These are phyloP conservation scores for Rubus parviflorus DNA, from an alignment of 306 rosid species.

Conservation along the genomic window DNA sequence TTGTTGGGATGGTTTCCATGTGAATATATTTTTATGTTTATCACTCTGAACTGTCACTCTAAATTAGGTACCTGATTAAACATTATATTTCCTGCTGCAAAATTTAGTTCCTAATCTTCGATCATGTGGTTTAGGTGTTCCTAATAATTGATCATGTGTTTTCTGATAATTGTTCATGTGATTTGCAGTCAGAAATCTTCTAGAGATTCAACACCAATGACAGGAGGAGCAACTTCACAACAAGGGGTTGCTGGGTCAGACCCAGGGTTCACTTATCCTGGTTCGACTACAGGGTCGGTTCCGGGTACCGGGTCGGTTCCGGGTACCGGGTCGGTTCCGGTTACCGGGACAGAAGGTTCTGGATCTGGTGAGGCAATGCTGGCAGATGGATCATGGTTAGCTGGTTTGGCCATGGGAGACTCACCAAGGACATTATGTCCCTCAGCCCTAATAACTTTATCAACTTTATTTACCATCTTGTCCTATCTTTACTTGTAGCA, in stretches of 20 bases:
- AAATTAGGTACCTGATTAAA: constrained; percentile 1
- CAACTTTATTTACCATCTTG: constrained; percentile 27
- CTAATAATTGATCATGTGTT: neutral
- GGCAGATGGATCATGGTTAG: constrained; percentile 85
- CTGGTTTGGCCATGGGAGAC: constrained; percentile 98
- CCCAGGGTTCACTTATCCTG: constrained; percentile 27
- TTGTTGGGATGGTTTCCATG: constrained; percentile 20
- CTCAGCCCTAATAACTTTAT: constrained; percentile 16
- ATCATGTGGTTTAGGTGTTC: neutral
- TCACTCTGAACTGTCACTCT: constrained; percentile 1
- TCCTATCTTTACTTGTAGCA: constrained; percentile 35
- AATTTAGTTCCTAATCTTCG: constrained; percentile 3
- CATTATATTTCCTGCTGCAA: neutral
- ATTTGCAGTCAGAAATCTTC: constrained; percentile 52
- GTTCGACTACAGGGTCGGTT: constrained; percentile 12
- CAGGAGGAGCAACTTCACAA: constrained; percentile 27
- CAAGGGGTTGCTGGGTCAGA: constrained; percentile 23
- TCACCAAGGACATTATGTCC: constrained; percentile 39
- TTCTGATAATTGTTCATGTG: neutral
- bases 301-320: constrained; percentile 29
- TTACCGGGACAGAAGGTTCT: constrained; percentile 12
- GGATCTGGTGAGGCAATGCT: constrained; percentile 40
- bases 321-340: constrained; percentile 28
- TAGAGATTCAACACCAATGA: constrained; percentile 43
- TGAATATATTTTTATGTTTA: neutral